Conservation (phyloP, 495 filamentous ascomycete genomes). For the Tuber umbilicatum region DNA sequence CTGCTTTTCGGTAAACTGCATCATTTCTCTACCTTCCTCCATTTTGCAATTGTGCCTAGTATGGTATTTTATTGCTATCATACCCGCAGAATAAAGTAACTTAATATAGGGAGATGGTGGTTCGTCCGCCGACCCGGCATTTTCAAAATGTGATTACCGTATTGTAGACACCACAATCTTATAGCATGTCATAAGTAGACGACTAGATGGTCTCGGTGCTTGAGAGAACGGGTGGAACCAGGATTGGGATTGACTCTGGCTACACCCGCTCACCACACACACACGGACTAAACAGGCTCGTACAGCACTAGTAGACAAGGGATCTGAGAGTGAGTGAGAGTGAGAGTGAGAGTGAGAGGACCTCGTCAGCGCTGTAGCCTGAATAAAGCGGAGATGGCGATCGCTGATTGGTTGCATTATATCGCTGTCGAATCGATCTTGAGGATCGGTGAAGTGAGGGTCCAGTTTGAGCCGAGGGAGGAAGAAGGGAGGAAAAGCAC, state of each 20-base stretch:
- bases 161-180: neutral
- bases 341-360: slow-evolving; percentile 9
- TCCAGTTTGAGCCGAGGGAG: neutral
- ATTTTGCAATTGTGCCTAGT: neutral
- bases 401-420: slow-evolving; percentile 27
- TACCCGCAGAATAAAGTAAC: neutral
- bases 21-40: neutral
- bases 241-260: neutral
- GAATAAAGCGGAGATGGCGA: slow-evolving; percentile 23
- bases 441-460: neutral
- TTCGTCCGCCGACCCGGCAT: neutral
- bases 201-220: too few species aligned
- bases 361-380: slow-evolving; percentile 23
- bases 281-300: neutral
- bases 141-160: neutral
- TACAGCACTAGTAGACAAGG: neutral
- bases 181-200: too few species aligned
- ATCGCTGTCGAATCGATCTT: slow-evolving; percentile 6
- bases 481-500: neutral
- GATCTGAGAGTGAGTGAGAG: too few species aligned
- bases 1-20: neutral
- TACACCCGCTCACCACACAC: neutral
- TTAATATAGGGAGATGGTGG: neutral
- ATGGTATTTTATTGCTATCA: neutral
- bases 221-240: neutral